Evolutionary conservation across 176 grass and related monocot species (phyloP).

Genomic region (Tillandsia fasciculata): DNA sequence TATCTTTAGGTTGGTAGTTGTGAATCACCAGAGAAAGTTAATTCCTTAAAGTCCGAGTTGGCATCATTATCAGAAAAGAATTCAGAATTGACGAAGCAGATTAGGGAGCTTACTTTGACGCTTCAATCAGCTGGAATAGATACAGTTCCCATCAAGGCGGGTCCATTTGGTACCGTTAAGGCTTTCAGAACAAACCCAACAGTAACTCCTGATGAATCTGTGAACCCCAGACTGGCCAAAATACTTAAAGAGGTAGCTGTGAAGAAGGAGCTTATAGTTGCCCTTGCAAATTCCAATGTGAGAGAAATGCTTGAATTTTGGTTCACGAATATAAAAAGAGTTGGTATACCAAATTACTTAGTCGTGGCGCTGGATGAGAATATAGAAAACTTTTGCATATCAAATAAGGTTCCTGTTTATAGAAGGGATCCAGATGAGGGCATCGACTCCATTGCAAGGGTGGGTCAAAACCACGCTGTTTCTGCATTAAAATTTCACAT

Average conservation of each 20-base stretch:
- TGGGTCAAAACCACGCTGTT: conserved; percentile 77
- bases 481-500: conserved; percentile 88
- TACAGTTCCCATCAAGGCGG: conserved; percentile 39
- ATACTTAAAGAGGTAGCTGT: conserved; percentile 66
- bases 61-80: conserved; percentile 49
- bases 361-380: conserved; percentile 81
- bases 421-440: conserved; percentile 60
- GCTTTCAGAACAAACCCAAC: conserved; percentile 78
- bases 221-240: conserved; percentile 64
- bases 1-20: conserved; percentile 44
- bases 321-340: conserved; percentile 82
- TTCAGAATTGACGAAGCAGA: conserved; percentile 64
- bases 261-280: conserved; percentile 78
- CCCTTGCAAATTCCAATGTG: conserved; percentile 94
- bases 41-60: conserved; percentile 42
- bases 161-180: conserved; percentile 91
- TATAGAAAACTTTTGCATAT: conserved; percentile 63
- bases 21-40: conserved; percentile 35
- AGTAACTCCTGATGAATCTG: conserved; percentile 60
- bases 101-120: conserved; percentile 57
- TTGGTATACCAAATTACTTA: conserved; percentile 86
- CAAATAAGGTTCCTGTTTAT: conserved; percentile 70
- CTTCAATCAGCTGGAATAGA: conserved; percentile 62
- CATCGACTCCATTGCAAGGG: conserved; percentile 65
- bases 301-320: conserved; percentile 70